These are phyloP conservation scores for Bifiguratus adelaidae DNA, from an alignment of 192 early-diverging fungal genomes.

Conservation along the genomic window DNA sequence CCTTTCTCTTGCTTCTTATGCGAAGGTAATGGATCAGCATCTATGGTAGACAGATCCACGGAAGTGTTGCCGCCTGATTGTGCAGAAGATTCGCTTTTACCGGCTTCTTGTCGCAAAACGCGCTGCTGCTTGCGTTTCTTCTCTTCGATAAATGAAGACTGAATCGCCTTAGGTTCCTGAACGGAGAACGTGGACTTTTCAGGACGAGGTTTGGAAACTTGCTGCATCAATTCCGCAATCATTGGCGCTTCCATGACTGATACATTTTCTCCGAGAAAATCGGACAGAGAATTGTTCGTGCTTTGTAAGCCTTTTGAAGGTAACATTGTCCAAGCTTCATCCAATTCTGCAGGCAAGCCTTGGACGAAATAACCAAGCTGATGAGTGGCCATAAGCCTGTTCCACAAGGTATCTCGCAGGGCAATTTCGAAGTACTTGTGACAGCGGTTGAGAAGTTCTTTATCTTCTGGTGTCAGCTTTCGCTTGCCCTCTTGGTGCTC, in stretches of 20 bases:
- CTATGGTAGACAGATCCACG: too few relatives aligned
- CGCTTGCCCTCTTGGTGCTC: constrained; percentile 3
- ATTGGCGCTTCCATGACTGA: too few relatives aligned
- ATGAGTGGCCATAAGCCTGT: constrained; percentile 8
- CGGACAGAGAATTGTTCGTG: constrained; percentile 1
- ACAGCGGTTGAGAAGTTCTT: constrained; percentile 12
- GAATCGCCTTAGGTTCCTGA: too few relatives aligned
- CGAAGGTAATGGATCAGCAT: too few relatives aligned
- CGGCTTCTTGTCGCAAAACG: too few relatives aligned
- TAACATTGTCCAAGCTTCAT: constrained; percentile 6
- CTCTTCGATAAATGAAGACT: too few relatives aligned
- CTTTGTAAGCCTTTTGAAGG: background rate
- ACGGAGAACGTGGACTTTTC: too few relatives aligned
- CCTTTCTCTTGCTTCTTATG: background rate
- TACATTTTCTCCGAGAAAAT: background rate
- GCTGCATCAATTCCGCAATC: too few relatives aligned
- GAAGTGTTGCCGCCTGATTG: too few relatives aligned
- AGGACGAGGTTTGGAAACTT: too few relatives aligned
- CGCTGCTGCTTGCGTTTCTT: too few relatives aligned
- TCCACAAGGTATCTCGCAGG: constrained; percentile 11
- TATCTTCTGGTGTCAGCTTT: constrained; percentile 12
- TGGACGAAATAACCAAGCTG: constrained; percentile 19
- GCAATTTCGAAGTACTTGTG: constrained; percentile 5
- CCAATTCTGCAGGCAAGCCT: constrained; percentile 6
- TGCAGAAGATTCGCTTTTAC: too few relatives aligned